Evolutionary conservation across 495 filamentous ascomycete species (phyloP).

Genomic region (Thermochaetoides thermophila): DNA sequence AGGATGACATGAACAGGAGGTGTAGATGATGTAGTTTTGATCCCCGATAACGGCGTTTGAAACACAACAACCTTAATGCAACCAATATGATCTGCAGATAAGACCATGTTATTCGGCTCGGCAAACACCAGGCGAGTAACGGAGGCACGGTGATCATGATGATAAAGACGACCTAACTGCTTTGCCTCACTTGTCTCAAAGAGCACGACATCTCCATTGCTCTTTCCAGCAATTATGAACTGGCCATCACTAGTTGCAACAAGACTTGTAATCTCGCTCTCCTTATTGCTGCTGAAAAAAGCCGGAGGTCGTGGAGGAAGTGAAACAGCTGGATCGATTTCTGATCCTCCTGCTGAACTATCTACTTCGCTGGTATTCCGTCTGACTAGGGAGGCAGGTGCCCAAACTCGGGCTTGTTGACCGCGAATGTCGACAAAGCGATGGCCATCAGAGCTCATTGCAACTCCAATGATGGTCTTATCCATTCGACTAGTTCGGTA

Average conservation of each 20-base stretch:
- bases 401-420: conserved; percentile 20
- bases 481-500: conserved; percentile 12
- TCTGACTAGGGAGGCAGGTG: conserved; percentile 13
- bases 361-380: conserved; percentile 5
- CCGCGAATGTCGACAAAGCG: conserved; percentile 17
- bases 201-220: conserved; percentile 11
- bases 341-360: conserved; percentile 3
- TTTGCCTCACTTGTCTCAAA: conserved; percentile 7
- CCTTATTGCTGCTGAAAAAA: conserved; percentile 1
- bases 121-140: conserved; percentile 4
- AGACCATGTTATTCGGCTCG: conserved; percentile 4
- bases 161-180: conserved; percentile 5
- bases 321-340: background rate
- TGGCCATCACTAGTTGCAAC: conserved; percentile 3
- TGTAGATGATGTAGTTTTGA: background rate
- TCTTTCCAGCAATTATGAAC: conserved; percentile 11
- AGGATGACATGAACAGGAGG: conserved; percentile 1
- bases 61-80: conserved; percentile 6
- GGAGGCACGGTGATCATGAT: conserved; percentile 6
- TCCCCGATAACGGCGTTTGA: background rate
- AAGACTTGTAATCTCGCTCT: conserved; percentile 11
- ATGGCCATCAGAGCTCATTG: conserved; percentile 17
- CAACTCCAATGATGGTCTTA: conserved; percentile 10
- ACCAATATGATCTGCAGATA: conserved; percentile 11
- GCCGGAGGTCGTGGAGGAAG: background rate